phyloP scores from a whole-genome alignment of 176 grass and related monocot species.

The Bromus sterilis region DNA sequence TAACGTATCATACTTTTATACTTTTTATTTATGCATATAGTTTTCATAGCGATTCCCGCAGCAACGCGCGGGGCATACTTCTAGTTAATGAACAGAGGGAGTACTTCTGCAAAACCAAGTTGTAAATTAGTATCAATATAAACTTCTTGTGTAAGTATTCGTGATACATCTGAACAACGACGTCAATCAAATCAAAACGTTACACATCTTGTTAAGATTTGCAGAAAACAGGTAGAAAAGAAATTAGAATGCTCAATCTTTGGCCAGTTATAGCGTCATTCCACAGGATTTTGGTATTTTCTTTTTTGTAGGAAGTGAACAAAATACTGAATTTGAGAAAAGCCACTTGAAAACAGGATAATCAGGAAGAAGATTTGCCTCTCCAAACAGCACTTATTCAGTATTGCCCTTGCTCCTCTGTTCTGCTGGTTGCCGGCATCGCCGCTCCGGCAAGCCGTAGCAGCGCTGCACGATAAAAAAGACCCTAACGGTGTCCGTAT shows the following conservation, averaged over 20 bases:
- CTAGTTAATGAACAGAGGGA: too few species aligned
- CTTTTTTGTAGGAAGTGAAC: neutral
- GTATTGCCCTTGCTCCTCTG: neutral
- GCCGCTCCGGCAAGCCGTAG: too few species aligned
- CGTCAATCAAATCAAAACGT: neutral
- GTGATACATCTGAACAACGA: neutral
- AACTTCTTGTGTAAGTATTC: too few species aligned
- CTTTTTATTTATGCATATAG: too few species aligned
- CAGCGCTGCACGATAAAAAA: too few species aligned
- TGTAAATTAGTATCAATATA: too few species aligned
- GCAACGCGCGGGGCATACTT: too few species aligned
- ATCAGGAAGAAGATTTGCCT: neutral
- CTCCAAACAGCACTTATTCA: neutral
- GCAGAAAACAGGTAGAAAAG: neutral
- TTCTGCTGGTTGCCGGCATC: neutral
- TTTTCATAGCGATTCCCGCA: too few species aligned
- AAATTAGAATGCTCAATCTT: neutral
- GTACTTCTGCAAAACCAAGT: too few species aligned
- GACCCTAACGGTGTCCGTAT: too few species aligned
- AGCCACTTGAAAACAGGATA: neutral
- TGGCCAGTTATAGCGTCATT: neutral
- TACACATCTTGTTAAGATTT: neutral
- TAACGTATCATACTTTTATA: too few species aligned
- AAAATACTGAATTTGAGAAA: neutral
- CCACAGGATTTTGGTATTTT: neutral